phyloP scores from a whole-genome alignment of 495 filamentous ascomycete species.

The Glutinoglossum americanum region DNA sequence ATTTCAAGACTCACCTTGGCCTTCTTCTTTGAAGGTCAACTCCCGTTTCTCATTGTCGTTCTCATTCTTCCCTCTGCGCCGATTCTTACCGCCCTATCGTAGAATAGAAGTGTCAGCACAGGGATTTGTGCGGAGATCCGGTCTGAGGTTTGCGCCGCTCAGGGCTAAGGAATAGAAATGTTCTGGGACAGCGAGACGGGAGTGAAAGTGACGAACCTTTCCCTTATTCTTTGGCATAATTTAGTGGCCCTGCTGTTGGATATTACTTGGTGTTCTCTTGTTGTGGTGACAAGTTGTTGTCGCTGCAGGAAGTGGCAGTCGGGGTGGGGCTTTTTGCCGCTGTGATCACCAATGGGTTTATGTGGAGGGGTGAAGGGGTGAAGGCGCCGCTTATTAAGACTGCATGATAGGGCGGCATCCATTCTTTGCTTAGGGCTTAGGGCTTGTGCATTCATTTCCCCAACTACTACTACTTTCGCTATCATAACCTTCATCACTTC shows the following conservation, averaged over 20 bases:
- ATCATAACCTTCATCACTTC: neutral
- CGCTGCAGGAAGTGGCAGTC: neutral
- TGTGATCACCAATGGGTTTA: neutral
- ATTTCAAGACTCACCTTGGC: conserved; percentile 40
- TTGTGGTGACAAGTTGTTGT: neutral
- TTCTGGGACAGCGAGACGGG: neutral
- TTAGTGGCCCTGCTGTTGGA: neutral
- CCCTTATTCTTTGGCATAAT: conserved; percentile 96
- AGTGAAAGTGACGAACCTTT: conserved; percentile 41
- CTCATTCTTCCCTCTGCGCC: conserved; percentile 98
- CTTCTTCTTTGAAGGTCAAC: conserved; percentile 95
- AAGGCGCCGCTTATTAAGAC: neutral
- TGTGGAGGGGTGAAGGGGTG: neutral
- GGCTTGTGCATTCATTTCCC: neutral
- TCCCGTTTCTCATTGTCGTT: conserved; percentile 99
- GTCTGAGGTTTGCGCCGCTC: no score
- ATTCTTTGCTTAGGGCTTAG: neutral
- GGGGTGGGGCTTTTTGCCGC: neutral
- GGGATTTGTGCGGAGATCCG: no score
- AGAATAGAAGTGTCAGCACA: neutral
- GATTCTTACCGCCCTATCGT: conserved; percentile 89
- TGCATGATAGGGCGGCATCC: neutral
- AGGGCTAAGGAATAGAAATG: no score
- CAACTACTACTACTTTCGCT: neutral
- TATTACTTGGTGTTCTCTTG: no score